phyloP scores from a whole-genome alignment of 805 yeast genomes.

The Wickerhamiella musiphila region DNA sequence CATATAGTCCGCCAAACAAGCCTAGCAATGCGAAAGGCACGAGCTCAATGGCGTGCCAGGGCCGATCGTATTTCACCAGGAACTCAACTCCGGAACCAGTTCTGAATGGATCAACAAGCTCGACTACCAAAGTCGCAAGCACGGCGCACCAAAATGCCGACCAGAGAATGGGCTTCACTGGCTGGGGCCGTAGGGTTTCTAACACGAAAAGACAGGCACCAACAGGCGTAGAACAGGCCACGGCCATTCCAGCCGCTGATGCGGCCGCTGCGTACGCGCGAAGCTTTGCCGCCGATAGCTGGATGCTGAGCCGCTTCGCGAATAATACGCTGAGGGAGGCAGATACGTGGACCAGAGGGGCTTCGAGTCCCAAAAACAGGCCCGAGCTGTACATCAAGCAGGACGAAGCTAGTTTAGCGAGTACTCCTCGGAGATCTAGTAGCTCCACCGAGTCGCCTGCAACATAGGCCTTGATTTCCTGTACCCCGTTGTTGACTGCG shows the following conservation, averaged over 20 bases:
- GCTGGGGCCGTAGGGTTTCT: conserved; percentile 29
- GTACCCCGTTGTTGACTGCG: conserved; percentile 44
- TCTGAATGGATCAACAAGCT: conserved; percentile 33
- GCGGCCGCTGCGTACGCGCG: conserved; percentile 61
- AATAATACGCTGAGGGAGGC: conserved; percentile 6
- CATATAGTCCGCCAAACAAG: conserved; percentile 48
- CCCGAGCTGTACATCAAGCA: conserved; percentile 58
- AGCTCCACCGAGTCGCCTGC: conserved; percentile 47
- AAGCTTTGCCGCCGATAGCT: conserved; percentile 15
- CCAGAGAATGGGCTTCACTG: conserved; percentile 62
- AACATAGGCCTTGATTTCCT: conserved; percentile 52
- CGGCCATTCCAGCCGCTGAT: conserved; percentile 68
- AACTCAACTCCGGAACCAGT: conserved; percentile 39
- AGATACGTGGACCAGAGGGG: conserved; percentile 73
- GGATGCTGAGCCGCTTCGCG: conserved; percentile 11
- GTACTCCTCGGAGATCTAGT: conserved; percentile 34
- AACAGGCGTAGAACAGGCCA: conserved; percentile 74
- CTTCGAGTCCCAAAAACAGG: conserved; percentile 72
- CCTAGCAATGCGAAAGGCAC: conserved; percentile 62
- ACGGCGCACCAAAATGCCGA: conserved; percentile 68
- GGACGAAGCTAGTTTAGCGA: conserved; percentile 40
- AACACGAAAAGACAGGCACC: conserved; percentile 73
- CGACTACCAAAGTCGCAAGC: conserved; percentile 45
- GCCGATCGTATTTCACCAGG: conserved; percentile 48
- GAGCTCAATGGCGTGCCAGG: conserved; percentile 57